Conservation (phyloP, 305 asterid species). For the Solanum hybrid region DNA sequence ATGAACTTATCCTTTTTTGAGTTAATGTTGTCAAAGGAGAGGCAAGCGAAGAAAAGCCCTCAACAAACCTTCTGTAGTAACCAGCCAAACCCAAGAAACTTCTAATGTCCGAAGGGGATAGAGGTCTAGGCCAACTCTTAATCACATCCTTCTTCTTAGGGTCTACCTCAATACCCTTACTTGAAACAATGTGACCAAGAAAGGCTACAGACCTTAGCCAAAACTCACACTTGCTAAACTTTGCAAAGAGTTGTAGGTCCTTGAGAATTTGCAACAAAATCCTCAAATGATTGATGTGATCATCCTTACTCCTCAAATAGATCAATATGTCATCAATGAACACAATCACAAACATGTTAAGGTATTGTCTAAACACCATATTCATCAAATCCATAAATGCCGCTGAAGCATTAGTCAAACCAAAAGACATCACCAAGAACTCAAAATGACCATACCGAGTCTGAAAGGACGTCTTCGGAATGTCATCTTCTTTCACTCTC, state of each 20-base stretch:
- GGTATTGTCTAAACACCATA: not conserved
- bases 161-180: not conserved
- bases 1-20: not conserved
- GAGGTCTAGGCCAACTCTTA: not conserved
- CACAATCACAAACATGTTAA: not conserved
- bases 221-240: not conserved
- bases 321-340: not conserved
- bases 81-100: not conserved
- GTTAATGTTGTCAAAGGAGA: not conserved
- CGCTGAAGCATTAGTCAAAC: no score
- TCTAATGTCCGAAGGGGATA: not conserved
- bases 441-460: no score
- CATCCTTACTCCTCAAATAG: not conserved
- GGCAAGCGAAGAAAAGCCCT: not conserved
- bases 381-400: no score
- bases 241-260: not conserved
- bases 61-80: not conserved
- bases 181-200: not conserved
- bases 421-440: no score
- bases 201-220: not conserved
- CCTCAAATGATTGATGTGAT: not conserved
- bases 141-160: not conserved
- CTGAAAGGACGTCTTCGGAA: no score
- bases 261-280: not conserved
- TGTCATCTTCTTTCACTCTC: no score